Conservation (phyloP, 2,329 filamentous ascomycete species). For the Neofusicoccum sp. region DNA sequence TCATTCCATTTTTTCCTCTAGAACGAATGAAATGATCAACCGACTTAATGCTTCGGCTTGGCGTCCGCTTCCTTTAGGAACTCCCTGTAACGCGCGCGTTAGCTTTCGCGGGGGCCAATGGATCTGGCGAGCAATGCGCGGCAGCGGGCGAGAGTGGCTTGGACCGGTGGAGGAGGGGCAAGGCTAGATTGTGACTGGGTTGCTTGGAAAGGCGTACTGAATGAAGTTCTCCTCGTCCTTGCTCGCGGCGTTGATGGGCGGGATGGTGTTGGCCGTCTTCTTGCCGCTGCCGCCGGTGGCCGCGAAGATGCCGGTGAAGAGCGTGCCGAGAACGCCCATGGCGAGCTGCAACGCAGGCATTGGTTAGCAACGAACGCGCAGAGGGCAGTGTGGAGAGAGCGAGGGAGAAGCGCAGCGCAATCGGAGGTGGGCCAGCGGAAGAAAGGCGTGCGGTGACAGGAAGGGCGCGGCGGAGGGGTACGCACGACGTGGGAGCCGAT, state of each 20-base stretch:
- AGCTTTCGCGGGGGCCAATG: no score
- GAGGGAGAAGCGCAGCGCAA: not conserved
- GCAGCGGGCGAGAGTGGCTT: no score
- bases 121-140: no score
- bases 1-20: not conserved
- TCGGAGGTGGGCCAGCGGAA: conserved; percentile 8
- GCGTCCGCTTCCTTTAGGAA: conserved; percentile 40
- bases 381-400: not conserved
- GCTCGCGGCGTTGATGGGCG: conserved; percentile 63
- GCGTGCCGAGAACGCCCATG: conserved; percentile 50
- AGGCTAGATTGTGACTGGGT: not conserved
- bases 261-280: conserved; percentile 40
- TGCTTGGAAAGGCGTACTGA: conserved; percentile 54
- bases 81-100: conserved; percentile 25
- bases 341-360: conserved; percentile 52
- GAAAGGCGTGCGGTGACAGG: not conserved
- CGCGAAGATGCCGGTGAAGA: conserved; percentile 36
- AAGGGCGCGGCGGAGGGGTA: conserved; percentile 21
- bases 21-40: not conserved
- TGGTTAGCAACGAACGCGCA: not conserved
- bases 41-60: conserved; percentile 23
- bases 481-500: conserved; percentile 55
- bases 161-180: not conserved
- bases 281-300: conserved; percentile 40
- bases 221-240: conserved; percentile 69